Percentiles rank a stretch among this genome's conserved stretches.
Evolutionary conservation across 2,329 filamentous ascomycete species (phyloP).

Genomic region (Colletotrichum agaves): DNA sequence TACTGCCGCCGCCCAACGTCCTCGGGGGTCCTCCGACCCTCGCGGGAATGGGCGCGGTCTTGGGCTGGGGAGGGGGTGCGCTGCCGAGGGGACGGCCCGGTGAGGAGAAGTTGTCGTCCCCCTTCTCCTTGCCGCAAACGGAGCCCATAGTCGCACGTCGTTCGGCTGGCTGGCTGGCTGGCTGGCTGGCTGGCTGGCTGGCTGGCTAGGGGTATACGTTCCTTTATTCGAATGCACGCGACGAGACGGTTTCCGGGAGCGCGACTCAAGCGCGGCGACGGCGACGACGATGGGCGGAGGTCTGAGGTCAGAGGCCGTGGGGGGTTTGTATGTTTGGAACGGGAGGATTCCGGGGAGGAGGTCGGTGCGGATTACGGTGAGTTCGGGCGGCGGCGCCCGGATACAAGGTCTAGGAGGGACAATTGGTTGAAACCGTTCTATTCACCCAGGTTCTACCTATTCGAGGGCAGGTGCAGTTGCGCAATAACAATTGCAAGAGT

Average conservation of each 20-base stretch:
- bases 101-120: conserved; percentile 76
- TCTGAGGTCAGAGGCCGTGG: background rate
- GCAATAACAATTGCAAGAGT: too few species aligned
- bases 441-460: too few species aligned
- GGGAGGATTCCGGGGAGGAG: background rate
- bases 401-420: conserved; percentile 2
- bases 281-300: background rate
- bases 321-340: background rate
- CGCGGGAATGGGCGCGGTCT: conserved; percentile 63
- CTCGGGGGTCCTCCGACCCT: conserved; percentile 67
- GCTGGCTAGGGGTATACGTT: too few species aligned
- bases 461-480: too few species aligned
- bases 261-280: background rate
- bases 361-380: conserved; percentile 11
- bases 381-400: conserved; percentile 5
- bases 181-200: too few species aligned
- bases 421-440: background rate
- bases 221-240: background rate
- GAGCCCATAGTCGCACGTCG: conserved; percentile 75
- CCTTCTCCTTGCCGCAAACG: conserved; percentile 81
- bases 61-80: conserved; percentile 57
- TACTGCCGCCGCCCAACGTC: conserved; percentile 69
- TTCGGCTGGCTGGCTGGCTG: too few species aligned
- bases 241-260: background rate
- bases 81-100: conserved; percentile 79